Conservation (phyloP, 495 filamentous ascomycete species). For the Parathielavia appendiculata region DNA sequence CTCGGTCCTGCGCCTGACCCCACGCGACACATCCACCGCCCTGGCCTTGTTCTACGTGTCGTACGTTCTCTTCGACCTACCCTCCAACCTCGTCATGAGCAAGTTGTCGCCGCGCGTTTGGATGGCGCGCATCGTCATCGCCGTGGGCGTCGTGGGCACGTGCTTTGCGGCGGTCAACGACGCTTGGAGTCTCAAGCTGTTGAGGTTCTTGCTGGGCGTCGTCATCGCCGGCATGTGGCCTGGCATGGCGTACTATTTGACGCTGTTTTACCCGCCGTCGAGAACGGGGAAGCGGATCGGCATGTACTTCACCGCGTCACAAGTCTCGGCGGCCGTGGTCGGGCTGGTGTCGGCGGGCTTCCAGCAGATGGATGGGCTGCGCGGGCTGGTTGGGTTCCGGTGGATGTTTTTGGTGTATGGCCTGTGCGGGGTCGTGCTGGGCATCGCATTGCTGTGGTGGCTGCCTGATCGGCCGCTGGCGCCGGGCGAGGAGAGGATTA, state of each 20-base stretch:
- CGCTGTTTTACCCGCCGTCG: constrained; percentile 84
- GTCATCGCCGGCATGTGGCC: constrained; percentile 95
- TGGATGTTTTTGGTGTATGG: constrained; percentile 97
- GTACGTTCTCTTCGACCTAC: constrained; percentile 84
- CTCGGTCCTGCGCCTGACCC: constrained; percentile 58
- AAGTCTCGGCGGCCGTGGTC: constrained; percentile 84
- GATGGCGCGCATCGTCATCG: constrained; percentile 89
- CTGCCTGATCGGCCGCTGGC: constrained; percentile 73
- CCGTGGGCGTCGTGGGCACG: constrained; percentile 75
- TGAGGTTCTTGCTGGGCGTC: constrained; percentile 79
- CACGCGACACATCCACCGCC: constrained; percentile 73
- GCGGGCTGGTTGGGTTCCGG: constrained; percentile 76
- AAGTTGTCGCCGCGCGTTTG: constrained; percentile 77
- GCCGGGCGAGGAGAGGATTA: constrained; percentile 52
- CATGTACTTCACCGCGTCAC: constrained; percentile 81
- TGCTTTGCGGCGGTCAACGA: constrained; percentile 76
- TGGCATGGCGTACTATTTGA: constrained; percentile 90
- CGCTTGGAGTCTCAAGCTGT: constrained; percentile 84
- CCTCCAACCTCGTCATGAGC: constrained; percentile 87
- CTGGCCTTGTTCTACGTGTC: constrained; percentile 86
- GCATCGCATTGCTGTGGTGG: constrained; percentile 78
- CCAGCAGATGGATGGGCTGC: constrained; percentile 77
- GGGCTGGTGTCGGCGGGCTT: constrained; percentile 88
- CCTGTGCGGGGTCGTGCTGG: constrained; percentile 63
- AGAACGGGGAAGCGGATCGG: constrained; percentile 85